Base-by-base conservation (phyloP, 2,329 filamentous ascomycete genomes). In the Diplodia intermedia region DNA sequence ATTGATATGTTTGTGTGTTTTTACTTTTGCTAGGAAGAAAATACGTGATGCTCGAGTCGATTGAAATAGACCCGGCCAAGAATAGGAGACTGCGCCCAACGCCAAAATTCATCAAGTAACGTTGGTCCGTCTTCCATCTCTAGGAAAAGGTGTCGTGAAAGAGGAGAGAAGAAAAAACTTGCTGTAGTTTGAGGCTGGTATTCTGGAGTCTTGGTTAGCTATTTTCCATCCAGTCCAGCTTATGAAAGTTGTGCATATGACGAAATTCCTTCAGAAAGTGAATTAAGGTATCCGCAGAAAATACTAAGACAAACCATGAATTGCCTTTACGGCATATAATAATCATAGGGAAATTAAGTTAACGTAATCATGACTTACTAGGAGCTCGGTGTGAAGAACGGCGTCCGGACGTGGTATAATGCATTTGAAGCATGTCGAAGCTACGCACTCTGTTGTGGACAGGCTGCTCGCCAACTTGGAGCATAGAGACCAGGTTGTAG, bases 241-340 rank as follows among this genome's bases (percentile, higher is more conserved):
- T 9, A 8, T n/a, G 11, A 47, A 47, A 7, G 20, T n/a, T 47
- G 43, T 14, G 50, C 23, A 23, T n/a, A n/a, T 20, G 53, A 57
- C 49, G 29, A 43, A 8, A 11, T 50, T 7, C 60, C 47, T 20
- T 63, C 60, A 63, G 43, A 52, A 36, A 15, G 47, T 60, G 23
- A 18, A 52, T 23, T 23, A n/a, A 26, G 8, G 26, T 52, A 5
- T 52, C 60, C 47, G 60, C 60, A 63, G 15, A 52, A 8, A 12
- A 9, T 38, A 20, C 31, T 63, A 33, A 36, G 60, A 52, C 60
- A 52, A 62, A 53, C 60, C 43, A 63, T 63, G 60, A 63, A 63
- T 26, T 63, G 47, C 29, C 60, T 20, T 63, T 6, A 26, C 60
- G 47, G 47, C 47, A 63, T 23, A 5, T 9, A 15, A 52, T 52